Percentiles rank a stretch among this genome's conserved stretches.
Evolutionary conservation across 2,329 filamentous ascomycete species (phyloP).

Genomic region (Trichoderma cornu-damae): DNA sequence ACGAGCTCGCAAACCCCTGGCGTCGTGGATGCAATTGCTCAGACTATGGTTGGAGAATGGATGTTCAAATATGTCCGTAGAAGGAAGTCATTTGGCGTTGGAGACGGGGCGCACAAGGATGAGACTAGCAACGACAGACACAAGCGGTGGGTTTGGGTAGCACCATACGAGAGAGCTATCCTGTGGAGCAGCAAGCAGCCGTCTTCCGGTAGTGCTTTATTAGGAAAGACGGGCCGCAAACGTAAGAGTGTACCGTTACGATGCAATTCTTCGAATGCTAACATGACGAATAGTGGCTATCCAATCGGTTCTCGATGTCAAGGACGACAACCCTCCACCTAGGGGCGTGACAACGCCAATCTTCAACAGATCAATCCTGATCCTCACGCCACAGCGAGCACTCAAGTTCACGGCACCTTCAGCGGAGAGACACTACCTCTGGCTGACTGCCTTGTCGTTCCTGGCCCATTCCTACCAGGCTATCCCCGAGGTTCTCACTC

Average conservation of each 20-base stretch:
- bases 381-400: constrained; percentile 86
- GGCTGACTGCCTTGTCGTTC: constrained; percentile 92
- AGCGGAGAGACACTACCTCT: constrained; percentile 84
- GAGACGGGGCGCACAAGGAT: constrained; percentile 61
- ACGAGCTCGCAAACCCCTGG: constrained; percentile 63
- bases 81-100: constrained; percentile 83
- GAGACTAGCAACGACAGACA: constrained; percentile 74
- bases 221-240: constrained; percentile 94
- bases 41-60: constrained; percentile 98
- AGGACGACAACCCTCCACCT: constrained; percentile 82
- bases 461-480: constrained; percentile 82
- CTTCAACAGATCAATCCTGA: constrained; percentile 92
- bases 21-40: constrained; percentile 93
- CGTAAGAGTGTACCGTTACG: constrained; percentile 54
- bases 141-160: constrained; percentile 97
- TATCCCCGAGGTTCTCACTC: constrained; percentile 64
- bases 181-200: constrained; percentile 99
- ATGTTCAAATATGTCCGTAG: constrained; percentile 88
- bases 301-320: constrained; percentile 94
- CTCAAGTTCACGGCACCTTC: constrained; percentile 88
- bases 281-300: constrained; percentile 63
- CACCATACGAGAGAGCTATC: constrained; percentile 90
- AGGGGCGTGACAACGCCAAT: constrained; percentile 54
- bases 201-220: constrained; percentile 74
- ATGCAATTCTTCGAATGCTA: not conserved